Conservation (phyloP, 129 eudicot genomes). For the Daucus carota region DH1_v3.0 NC_030383.2:40673001-40673500, state of each 20-base stretch:
- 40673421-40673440: constrained; percentile 18
- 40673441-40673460: constrained; percentile 11
- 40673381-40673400: constrained; percentile 23
- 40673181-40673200: constrained; percentile 1
- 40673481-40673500: not conserved
- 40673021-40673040: constrained; percentile 81
- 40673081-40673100: constrained; percentile 60
- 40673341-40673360: constrained; percentile 15
- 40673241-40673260: not conserved
- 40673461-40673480: constrained; percentile 7
- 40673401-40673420: constrained; percentile 20
- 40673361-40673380: constrained; percentile 15
- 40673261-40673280: constrained; percentile 7
- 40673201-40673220: constrained; percentile 3
- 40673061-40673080: constrained; percentile 53
- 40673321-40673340: constrained; percentile 14
- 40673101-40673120: constrained; percentile 42
- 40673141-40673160: constrained; percentile 33
- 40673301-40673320: constrained; percentile 21
- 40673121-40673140: constrained; percentile 74
- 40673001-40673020: constrained; percentile 42
- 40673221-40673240: not conserved
- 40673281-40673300: constrained; percentile 12
- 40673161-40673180: constrained; percentile 11
- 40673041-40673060: constrained; percentile 71